Evolutionary conservation across 176 grass and related monocot genomes (phyloP), one percentile per base, ranked within the genome.

Genomic region (Stipa capillata): DNA sequence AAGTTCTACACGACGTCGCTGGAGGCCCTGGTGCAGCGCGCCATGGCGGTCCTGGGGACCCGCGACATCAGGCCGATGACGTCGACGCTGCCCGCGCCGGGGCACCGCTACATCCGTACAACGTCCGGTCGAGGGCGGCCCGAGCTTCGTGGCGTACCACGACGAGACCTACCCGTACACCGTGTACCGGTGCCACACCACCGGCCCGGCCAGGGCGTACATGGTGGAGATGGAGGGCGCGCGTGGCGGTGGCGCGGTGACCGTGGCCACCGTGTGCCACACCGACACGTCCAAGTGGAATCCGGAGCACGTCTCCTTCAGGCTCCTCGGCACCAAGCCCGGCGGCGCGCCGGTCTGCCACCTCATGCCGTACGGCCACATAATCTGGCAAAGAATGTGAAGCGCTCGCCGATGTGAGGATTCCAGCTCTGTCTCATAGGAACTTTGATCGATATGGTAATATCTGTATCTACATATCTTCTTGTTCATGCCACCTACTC

Each of bases 291-390:
- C 85, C 2, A 31, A 1, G 51, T 82, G 85, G 85, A 69, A 76
- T 52, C 78, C 85, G 33, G 85, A 76, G 78, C 85, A 87, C 72
- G 24, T 70, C 12, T 81, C 85, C 17, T 87, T 87, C 85, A 87
- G 82, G 85, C 64, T 87, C 44, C 79, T 87, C 27, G 72, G 79
- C 63, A 63, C 64, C 54, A 87, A 63, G 72, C 79, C 79, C 15
- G 72, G 85, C 1, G 79, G 54, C 72, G 6, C 3, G 63, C 85
- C 79, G 0, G 27, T 87, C 25, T 87, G 85, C 85, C 85, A 77
- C 72, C 52, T 82, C 20, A 76, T 87, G 85, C 79, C 79, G 6
- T 87, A 87, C 72, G 85, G 72, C 1, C 85, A 87, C 47, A 49
- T 89, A 1, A 44, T 85, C 44, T 85, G 77, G 82, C 62, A 28